Evolutionary conservation across 176 grass and related monocot species (phyloP).

Genomic region (Urochloa ruziziensis): DNA sequence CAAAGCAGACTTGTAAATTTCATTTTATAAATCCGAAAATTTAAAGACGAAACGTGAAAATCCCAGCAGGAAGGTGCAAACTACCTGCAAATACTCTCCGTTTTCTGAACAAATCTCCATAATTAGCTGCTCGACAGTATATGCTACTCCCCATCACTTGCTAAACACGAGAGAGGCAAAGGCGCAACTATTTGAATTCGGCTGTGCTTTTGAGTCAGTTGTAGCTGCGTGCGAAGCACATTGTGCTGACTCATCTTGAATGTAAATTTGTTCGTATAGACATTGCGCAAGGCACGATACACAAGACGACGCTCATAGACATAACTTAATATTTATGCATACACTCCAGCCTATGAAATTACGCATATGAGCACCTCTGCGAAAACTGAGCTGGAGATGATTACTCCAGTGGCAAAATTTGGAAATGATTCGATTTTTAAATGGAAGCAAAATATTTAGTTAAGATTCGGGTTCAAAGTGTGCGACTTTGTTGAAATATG

Average conservation of each 20-base stretch:
- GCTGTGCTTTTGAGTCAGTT: background rate
- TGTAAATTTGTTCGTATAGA: no score
- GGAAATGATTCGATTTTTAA: background rate
- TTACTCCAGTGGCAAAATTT: no score
- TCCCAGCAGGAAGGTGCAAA: background rate
- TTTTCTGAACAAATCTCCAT: no score
- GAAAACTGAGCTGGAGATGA: background rate
- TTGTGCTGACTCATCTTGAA: background rate
- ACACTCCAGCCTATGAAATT: no score
- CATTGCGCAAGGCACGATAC: no score
- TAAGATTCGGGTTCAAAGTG: background rate
- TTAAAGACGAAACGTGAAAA: background rate
- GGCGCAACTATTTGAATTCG: background rate
- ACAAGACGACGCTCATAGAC: no score
- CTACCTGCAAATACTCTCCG: no score
- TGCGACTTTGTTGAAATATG: background rate
- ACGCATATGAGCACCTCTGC: no score
- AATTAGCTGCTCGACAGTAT: no score
- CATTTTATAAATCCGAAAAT: background rate
- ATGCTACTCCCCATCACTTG: no score
- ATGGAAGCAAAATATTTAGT: background rate
- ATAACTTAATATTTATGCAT: no score
- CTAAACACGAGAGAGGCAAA: background rate
- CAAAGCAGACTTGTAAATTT: background rate
- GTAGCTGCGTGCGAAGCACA: background rate